phyloP scores from a whole-genome alignment of 2,329 filamentous ascomycete genomes.

The Uncinocarpus reesii region DNA sequence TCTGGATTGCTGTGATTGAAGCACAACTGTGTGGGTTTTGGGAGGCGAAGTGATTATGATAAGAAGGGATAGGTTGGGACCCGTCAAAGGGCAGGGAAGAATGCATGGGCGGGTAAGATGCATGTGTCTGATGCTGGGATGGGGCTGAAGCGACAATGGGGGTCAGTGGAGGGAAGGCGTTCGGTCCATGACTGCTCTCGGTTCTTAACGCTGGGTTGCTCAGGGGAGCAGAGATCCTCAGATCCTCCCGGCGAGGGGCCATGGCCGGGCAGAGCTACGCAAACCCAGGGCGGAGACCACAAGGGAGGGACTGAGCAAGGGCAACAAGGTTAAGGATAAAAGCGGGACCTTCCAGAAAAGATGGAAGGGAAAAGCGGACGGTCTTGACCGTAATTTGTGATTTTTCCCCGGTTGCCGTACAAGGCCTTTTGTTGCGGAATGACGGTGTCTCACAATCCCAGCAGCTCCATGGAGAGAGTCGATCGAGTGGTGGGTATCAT shows the following conservation, averaged over 20 bases:
- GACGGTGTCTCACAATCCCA: conserved; percentile 12
- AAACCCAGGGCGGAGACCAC: background rate
- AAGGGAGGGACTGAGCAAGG: background rate
- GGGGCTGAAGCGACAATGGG: conserved; percentile 12
- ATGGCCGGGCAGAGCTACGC: conserved; percentile 1
- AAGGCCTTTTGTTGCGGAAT: background rate
- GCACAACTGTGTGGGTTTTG: conserved; percentile 21
- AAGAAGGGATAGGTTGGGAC: conserved; percentile 13
- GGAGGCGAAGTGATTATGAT: conserved; percentile 17
- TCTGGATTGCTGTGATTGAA: conserved; percentile 20
- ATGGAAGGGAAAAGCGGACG: background rate
- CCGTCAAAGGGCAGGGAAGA: conserved; percentile 16
- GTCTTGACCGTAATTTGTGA: conserved; percentile 9
- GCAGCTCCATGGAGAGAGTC: background rate
- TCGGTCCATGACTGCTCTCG: conserved; percentile 14
- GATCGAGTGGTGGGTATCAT: conserved; percentile 7
- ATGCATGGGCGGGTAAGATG: conserved; percentile 15
- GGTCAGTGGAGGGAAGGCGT: conserved; percentile 12
- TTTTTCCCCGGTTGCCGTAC: conserved; percentile 6
- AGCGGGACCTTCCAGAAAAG: conserved; percentile 10
- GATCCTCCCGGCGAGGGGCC: conserved; percentile 22
- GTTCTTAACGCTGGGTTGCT: conserved; percentile 18
- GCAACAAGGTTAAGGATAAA: background rate
- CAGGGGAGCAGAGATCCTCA: conserved; percentile 27
- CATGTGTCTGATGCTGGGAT: conserved; percentile 10